Percentiles rank a stretch among this genome's conserved stretches.
Evolutionary conservation across 768 basidiomycete species (phyloP).

Genomic region (Suillus alpinus): DNA sequence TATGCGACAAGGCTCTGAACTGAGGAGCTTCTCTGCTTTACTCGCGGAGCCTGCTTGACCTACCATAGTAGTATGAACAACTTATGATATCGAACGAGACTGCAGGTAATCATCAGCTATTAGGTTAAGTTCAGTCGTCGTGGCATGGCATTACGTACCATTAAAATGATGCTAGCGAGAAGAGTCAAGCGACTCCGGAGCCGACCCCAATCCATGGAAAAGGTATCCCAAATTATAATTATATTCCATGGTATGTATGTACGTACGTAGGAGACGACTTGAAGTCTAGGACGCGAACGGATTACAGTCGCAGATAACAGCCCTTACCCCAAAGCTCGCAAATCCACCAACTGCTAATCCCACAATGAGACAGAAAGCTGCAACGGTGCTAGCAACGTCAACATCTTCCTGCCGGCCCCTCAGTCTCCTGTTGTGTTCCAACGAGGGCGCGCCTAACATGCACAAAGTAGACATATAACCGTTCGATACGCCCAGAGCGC

Average conservation of each 20-base stretch:
- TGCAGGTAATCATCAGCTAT: neutral
- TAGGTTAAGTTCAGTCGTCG: neutral
- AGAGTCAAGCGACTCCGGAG: too few species aligned
- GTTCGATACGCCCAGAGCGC: constrained; percentile 74
- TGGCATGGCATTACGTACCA: neutral
- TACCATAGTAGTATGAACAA: neutral
- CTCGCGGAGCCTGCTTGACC: neutral
- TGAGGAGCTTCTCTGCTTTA: neutral
- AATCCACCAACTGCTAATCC: constrained; percentile 77
- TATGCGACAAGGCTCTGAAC: neutral
- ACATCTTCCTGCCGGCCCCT: constrained; percentile 72
- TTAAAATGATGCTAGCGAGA: neutral
- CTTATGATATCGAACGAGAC: neutral
- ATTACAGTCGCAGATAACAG: constrained; percentile 66
- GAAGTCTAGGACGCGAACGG: constrained; percentile 43
- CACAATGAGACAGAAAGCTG: constrained; percentile 73
- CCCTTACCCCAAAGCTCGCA: constrained; percentile 76
- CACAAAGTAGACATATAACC: constrained; percentile 77
- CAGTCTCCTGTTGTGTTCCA: constrained; percentile 74
- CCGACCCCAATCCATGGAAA: neutral
- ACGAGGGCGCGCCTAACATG: constrained; percentile 81
- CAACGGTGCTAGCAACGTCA: constrained; percentile 80
- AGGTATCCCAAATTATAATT: neutral
- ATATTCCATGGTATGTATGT: neutral
- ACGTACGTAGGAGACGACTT: neutral